These are phyloP conservation scores for Primulina eburnea DNA, from an alignment of 257 asterid species.

Conservation along the genomic window DNA sequence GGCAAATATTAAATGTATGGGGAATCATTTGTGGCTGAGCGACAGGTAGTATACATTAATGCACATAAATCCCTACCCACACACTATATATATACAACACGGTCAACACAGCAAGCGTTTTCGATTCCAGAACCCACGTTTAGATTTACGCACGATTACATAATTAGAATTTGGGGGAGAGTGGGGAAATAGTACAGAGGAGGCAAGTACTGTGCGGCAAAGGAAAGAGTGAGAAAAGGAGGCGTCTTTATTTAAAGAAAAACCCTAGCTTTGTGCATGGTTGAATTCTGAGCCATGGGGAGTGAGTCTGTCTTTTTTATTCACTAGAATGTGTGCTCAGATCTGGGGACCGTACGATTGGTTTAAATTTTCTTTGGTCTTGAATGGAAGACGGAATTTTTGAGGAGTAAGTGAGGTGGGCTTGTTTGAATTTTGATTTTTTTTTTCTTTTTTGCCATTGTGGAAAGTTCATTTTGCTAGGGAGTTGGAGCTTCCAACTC, in stretches of 20 bases:
- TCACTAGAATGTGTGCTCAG: constrained; percentile 33
- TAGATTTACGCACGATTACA: neutral
- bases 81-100: neutral
- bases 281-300: constrained; percentile 24
- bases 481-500: constrained; percentile 19
- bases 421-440: constrained; percentile 20
- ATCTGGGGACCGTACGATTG: constrained; percentile 33
- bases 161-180: neutral
- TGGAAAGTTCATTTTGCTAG: constrained; percentile 20
- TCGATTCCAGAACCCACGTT: neutral
- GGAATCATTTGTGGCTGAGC: neutral
- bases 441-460: constrained; percentile 5
- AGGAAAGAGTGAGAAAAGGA: constrained; percentile 27
- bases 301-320: constrained; percentile 10
- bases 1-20: neutral
- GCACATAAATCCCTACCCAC: neutral
- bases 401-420: constrained; percentile 21
- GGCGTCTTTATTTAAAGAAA: constrained; percentile 31
- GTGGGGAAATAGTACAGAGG: neutral
- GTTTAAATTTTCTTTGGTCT: constrained; percentile 22
- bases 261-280: constrained; percentile 45
- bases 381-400: constrained; percentile 11
- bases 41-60: neutral
- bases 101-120: neutral
- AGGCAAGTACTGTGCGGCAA: neutral